A percentile compares a stretch with the other conserved stretches of the same genome.
phyloP scores from a whole-genome alignment of 768 basidiomycete species.

The Filobasidium wieringae region DNA sequence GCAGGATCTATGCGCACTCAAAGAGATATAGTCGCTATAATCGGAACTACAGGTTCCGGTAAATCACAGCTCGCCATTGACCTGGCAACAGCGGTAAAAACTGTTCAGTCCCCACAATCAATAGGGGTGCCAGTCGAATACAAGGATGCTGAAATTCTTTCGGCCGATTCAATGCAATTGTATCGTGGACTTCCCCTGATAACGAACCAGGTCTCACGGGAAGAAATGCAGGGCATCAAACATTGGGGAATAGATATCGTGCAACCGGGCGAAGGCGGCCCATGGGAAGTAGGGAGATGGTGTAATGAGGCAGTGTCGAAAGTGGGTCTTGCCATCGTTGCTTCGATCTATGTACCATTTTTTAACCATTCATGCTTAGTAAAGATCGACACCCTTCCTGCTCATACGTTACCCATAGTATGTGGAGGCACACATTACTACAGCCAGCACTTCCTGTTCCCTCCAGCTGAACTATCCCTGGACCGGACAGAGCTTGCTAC shows the following conservation, averaged over 20 bases:
- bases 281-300: constrained; percentile 48
- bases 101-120: constrained; percentile 60
- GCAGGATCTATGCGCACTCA: not conserved
- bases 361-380: not conserved
- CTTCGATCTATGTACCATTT: no score
- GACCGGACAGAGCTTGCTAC: constrained; percentile 6
- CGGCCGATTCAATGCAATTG: constrained; percentile 96
- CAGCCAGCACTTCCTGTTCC: constrained; percentile 91
- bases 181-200: constrained; percentile 83
- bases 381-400: constrained; percentile 1
- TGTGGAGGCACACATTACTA: constrained; percentile 96
- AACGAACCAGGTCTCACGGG: constrained; percentile 77
- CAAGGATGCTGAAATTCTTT: constrained; percentile 50
- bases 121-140: no score
- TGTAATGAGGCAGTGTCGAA: constrained; percentile 62
- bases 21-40: constrained; percentile 55
- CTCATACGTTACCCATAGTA: constrained; percentile 57
- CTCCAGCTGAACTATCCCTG: constrained; percentile 38
- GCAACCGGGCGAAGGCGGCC: constrained; percentile 54
- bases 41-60: constrained; percentile 88
- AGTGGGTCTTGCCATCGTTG: constrained; percentile 45
- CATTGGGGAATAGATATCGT: constrained; percentile 86
- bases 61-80: constrained; percentile 87
- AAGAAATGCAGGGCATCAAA: constrained; percentile 66
- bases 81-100: constrained; percentile 48